Conservation (phyloP, 2,329 filamentous ascomycete genomes). For the Colletotrichum neosansevieriae region DNA sequence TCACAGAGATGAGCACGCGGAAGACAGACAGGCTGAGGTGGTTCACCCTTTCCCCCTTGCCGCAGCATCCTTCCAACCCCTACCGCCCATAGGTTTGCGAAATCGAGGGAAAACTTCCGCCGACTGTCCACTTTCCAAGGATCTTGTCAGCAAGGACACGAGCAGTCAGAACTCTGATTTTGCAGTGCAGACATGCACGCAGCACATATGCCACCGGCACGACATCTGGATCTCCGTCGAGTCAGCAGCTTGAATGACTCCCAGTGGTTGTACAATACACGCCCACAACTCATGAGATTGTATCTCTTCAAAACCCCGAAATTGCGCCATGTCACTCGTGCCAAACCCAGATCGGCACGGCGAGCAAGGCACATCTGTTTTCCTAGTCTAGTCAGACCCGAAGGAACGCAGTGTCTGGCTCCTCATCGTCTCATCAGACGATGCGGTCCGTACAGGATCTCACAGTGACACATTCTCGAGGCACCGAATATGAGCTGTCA, state of each 20-base stretch:
- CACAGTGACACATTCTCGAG: background rate
- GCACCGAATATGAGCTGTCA: conserved; percentile 4
- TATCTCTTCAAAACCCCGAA: conserved; percentile 20
- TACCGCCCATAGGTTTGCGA: background rate
- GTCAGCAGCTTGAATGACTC: conserved; percentile 22
- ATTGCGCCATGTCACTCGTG: conserved; percentile 11
- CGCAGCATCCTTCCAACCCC: conserved; percentile 11
- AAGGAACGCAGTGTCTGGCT: conserved; percentile 12
- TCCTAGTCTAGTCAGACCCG: background rate
- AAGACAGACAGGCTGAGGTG: background rate
- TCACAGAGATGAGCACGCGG: conserved; percentile 13
- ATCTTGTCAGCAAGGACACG: background rate
- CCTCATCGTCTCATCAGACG: conserved; percentile 20
- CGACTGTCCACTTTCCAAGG: background rate
- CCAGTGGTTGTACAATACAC: conserved; percentile 5
- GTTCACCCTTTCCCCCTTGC: background rate
- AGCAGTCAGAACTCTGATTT: conserved; percentile 33
- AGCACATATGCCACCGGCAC: conserved; percentile 32
- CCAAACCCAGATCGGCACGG: conserved; percentile 17
- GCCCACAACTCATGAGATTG: conserved; percentile 27
- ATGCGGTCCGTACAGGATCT: background rate
- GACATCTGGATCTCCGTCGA: conserved; percentile 39
- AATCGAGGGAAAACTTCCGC: conserved; percentile 19
- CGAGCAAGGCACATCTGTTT: background rate
- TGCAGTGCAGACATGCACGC: conserved; percentile 8